phyloP scores from a whole-genome alignment of 805 yeast species.

The Pichia scutulata region DNA sequence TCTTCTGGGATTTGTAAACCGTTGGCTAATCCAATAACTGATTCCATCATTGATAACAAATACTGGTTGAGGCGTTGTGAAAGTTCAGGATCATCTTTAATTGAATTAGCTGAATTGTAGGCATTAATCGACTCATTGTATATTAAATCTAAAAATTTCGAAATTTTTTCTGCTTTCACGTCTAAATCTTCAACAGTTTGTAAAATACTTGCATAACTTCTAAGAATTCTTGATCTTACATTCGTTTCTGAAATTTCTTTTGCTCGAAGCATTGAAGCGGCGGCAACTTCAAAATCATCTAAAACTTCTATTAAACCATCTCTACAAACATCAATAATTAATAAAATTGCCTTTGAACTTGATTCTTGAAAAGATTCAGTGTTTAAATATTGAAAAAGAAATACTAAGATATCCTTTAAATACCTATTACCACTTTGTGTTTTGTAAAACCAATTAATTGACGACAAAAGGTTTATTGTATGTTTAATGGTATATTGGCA shows the following conservation, averaged over 20 bases:
- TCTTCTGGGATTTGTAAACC: conserved; percentile 59
- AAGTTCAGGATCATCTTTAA: not conserved
- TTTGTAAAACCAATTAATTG: conserved; percentile 53
- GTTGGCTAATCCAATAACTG: conserved; percentile 64
- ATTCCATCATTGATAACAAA: conserved; percentile 47
- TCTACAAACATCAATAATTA: conserved; percentile 50
- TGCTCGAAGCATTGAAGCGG: conserved; percentile 40
- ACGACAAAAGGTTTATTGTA: conserved; percentile 49
- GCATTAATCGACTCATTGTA: conserved; percentile 16
- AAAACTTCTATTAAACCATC: conserved; percentile 33
- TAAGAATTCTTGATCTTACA: conserved; percentile 52
- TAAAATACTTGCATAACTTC: conserved; percentile 55
- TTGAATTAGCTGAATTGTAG: conserved; percentile 6
- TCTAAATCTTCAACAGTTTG: conserved; percentile 45
- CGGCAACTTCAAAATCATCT: conserved; percentile 40
- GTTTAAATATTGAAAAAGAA: conserved; percentile 27
- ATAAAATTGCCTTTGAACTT: conserved; percentile 51
- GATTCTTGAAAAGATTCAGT: conserved; percentile 14
- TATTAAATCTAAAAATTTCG: conserved; percentile 18
- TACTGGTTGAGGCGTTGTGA: conserved; percentile 34
- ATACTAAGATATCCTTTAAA: conserved; percentile 46
- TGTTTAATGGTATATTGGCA: conserved; percentile 35
- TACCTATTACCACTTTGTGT: conserved; percentile 35
- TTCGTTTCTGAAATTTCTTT: conserved; percentile 25
- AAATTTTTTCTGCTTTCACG: conserved; percentile 30